Evolutionary conservation across 352 stramenopile species (phyloP).

Genomic region (Lagenidium giganteum): DNA sequence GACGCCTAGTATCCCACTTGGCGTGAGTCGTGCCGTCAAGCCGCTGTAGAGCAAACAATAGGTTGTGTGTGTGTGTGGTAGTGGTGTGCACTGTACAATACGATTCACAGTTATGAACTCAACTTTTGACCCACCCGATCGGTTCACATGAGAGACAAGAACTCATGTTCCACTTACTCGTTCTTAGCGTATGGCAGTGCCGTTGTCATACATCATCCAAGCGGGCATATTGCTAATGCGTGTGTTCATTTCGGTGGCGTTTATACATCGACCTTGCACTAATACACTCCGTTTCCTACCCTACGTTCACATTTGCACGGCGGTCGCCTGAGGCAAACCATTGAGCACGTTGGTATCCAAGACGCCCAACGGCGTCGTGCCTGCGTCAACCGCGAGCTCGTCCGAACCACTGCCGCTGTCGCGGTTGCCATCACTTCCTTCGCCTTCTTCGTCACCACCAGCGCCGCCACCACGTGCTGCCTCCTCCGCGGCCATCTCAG

Average conservation of each 20-base stretch:
- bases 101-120: no score
- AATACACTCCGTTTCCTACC: no score
- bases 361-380: conserved; percentile 3
- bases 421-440: conserved; percentile 5
- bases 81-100: no score
- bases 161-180: no score
- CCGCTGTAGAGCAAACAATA: conserved; percentile 52
- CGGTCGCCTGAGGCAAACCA: conserved; percentile 4
- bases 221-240: no score
- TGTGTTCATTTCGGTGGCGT: no score
- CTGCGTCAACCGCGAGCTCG: conserved; percentile 1
- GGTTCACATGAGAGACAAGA: no score
- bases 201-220: no score
- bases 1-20: conserved; percentile 7
- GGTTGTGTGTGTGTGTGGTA: no score
- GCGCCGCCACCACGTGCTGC: conserved; percentile 17
- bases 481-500: conserved; percentile 64
- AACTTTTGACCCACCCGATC: no score
- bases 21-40: conserved; percentile 51
- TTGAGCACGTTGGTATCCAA: conserved; percentile 4
- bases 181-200: no score
- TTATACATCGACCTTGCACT: no score
- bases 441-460: not conserved
- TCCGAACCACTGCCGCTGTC: conserved; percentile 16
- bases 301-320: conserved; percentile 10